Base-by-base conservation (phyloP, 176 grass and related monocot species). In the Avena eriantha region DNA sequence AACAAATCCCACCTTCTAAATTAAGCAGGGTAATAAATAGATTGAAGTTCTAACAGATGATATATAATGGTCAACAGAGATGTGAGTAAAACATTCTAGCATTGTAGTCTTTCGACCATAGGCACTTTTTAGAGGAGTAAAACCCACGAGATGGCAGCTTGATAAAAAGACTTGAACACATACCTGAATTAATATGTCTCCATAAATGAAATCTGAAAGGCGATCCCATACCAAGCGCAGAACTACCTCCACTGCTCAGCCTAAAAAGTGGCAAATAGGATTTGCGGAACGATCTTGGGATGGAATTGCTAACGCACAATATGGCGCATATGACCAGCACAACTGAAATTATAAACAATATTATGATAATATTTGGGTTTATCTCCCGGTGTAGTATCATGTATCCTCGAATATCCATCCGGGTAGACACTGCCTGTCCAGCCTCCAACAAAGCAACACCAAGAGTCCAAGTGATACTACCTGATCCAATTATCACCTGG, bases 401-500 rank as follows among this genome's bases (percentile, higher is more conserved):
- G 82, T 96, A 98, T 85, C 93, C 87, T 86, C 87, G 92, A 88
- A 91, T 77, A 83, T 91, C 89, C 24, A 93, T 86, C 85, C 85
- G 88, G 59, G 76, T 85, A 65, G 93, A 96, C 41, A 96, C 80
- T 10, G 78, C 86, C 60, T 94, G 90, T 23, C 96, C 93, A 31
- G 96, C 93, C 81, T 98, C 92, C 74, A 87, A 77, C 83, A 98
- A 90, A 68, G 96, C 96, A 83, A 95, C 96, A 21, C 96, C 96
- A 76, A 91, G 90, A 55, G 96, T 95, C 96, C 96, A 98, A 78
- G 96, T 98, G 65, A 94, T 89, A 84, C 96, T 98, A 83, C 96
- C 96, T 76, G 96, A 92, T 19, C 84, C 96, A 33, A 98, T 86
- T 77, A 92, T 86, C 74, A 98, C 93, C 80, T 98, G 90, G 46